Base-by-base conservation (phyloP, 164 flowering plant genomes). In the Echeveria elegans region DNA sequence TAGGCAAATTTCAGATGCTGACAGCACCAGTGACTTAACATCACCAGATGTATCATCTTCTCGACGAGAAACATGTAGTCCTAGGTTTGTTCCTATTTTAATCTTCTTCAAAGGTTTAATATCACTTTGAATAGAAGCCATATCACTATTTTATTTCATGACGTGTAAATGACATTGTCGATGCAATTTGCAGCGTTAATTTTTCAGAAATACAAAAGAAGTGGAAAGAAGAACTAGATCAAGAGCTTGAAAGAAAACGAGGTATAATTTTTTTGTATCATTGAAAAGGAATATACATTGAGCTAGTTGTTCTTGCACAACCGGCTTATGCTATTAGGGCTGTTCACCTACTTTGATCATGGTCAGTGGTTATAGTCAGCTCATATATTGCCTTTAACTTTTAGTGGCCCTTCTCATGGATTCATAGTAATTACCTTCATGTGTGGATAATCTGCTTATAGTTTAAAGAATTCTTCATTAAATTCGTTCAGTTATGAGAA, bases 141-240 rank as follows among this genome's bases (percentile, higher is more conserved):
- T 40, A 16, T 16, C 15, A 8, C n/a, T n/a, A n/a, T n/a, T 63
- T 56, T 36, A 10, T 65, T 24, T 40, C 40, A 14, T 11, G 21
- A 2, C 56, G 29, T 29, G 24, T 14, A 67, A 63, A 67, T 60
- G 47, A 52, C 9, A 16, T 23, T 10, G 50, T 23, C 7, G 56
- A 29, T 66, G 15, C 29, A 23, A 26, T 16, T 71, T 24, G 36
- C 76, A 72, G 80, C 64, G 26, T 69, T 62, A 74, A 68, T 61
- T 76, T 76, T 62, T 76, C 81, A 11, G 81, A 82, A 62, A 79
- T 69, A 47, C 78, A 80, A 65, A 78, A 76, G 69, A 82, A 78
- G 67, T 82, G 85, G 85, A 80, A 82, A 70, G 85, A 82, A 74
- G 85, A 82, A 70, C 80, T 82, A 72, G 81, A 78, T 63, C 80